Percentiles rank a stretch among this genome's conserved stretches.
Evolutionary conservation across 148 eudicot species (phyloP).

Genomic region (Rheum nobile): DNA sequence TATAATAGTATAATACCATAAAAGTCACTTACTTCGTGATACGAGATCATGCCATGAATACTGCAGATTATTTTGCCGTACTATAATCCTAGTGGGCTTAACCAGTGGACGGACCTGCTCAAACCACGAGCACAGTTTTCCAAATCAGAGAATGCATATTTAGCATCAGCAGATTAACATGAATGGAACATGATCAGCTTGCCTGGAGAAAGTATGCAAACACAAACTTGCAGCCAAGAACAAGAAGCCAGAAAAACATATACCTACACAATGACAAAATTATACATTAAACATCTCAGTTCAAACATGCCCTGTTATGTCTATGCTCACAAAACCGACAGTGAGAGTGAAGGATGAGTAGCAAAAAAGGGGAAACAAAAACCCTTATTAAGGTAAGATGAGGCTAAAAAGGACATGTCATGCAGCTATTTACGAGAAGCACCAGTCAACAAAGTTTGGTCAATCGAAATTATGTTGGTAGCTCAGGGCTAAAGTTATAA

Average conservation of each 20-base stretch:
- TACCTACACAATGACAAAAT: conserved; percentile 42
- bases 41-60: conserved; percentile 97
- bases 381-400: not conserved
- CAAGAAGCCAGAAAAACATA: conserved; percentile 72
- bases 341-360: not conserved
- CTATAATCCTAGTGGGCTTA: conserved; percentile 49
- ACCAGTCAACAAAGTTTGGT: not conserved
- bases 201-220: conserved; percentile 89
- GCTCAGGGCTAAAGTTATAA: not conserved
- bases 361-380: not conserved
- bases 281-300: not conserved
- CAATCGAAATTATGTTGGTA: not conserved
- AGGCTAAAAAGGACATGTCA: not conserved
- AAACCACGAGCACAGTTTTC: conserved; percentile 1
- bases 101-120: conserved; percentile 80
- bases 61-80: conserved; percentile 25
- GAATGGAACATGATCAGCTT: conserved; percentile 15
- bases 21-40: conserved; percentile 54
- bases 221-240: conserved; percentile 67
- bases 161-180: not conserved
- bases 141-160: conserved; percentile 3
- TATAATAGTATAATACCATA: not conserved
- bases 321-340: not conserved
- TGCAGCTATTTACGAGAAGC: not conserved
- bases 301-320: not conserved